A percentile compares a stretch with the other conserved stretches of the same genome.
These are phyloP conservation scores for Pichia nakasei DNA, from an alignment of 805 yeast species.

Conservation along the genomic window DNA sequence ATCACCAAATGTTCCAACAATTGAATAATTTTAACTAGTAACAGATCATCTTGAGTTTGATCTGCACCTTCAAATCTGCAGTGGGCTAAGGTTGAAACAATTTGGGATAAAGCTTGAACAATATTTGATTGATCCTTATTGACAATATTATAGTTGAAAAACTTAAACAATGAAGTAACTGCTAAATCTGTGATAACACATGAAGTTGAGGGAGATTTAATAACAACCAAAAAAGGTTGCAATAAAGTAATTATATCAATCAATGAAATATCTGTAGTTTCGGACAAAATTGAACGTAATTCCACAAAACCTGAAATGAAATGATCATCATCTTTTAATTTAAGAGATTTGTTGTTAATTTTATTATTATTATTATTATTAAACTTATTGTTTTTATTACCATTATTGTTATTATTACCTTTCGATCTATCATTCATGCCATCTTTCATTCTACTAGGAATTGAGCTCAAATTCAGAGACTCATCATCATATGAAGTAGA, in stretches of 20 bases:
- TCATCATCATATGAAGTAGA: conserved; percentile 21
- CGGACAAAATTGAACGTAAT: conserved; percentile 61
- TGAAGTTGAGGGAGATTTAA: conserved; percentile 76
- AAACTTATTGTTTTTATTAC: conserved; percentile 6
- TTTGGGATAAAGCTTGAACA: conserved; percentile 50
- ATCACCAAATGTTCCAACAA: conserved; percentile 59
- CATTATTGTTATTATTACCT: background rate
- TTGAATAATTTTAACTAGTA: conserved; percentile 71
- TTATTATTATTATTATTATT: background rate
- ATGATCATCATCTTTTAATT: conserved; percentile 36
- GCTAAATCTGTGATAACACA: conserved; percentile 83
- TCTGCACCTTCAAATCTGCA: conserved; percentile 95
- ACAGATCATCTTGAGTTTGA: conserved; percentile 86
- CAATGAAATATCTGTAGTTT: conserved; percentile 39
- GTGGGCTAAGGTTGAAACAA: conserved; percentile 72
- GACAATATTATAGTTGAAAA: conserved; percentile 64
- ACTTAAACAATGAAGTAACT: conserved; percentile 62
- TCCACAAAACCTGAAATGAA: conserved; percentile 73
- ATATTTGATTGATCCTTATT: conserved; percentile 45
- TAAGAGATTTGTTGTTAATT: conserved; percentile 10
- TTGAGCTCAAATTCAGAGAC: conserved; percentile 15
- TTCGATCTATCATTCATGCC: background rate
- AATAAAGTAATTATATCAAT: conserved; percentile 67
- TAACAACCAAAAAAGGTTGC: conserved; percentile 79
- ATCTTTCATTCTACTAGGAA: background rate